Evolutionary conservation across 306 rosid species (phyloP), one percentile per base, ranked within the genome.

Genomic region (Nissolia schottii): DNA sequence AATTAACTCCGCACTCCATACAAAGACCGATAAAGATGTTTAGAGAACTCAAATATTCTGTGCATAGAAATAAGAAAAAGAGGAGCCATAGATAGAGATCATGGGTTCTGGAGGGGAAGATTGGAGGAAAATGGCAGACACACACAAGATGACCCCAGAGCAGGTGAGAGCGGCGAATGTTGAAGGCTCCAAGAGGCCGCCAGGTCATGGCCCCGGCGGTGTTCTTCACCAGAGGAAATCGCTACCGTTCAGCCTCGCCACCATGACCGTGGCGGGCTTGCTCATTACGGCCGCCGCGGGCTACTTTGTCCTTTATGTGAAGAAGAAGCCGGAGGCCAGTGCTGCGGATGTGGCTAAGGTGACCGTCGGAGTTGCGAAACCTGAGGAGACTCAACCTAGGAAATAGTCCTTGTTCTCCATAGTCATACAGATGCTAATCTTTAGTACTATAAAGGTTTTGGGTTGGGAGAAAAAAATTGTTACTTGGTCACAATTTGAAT

Each of bases 311-410:
- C 81, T 85, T 5, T 94, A 82, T 49, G 2, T 71, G 20, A 54
- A 45, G 70, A 91, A 89, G 63, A 91, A 94, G 48, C 97, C 95
- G 0, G 86, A 89, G 24, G 96, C 97, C 10, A 51, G 75, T 8
- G 93, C 95, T 2, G 15, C 10, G 6, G 92, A 90, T 49, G 97
- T 93, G 0, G 96, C 84, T 6, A 87, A 71, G 87, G 96, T 89
- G 41, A 29, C 87, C 1, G 43, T 82, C 1, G 93, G 89, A 1
- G 76, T 64, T 9, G 91, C 86, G 1, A 19, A 23, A 0, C 84
- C 92, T 3, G 67, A 82, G 20, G 87, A 87, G 7, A 86, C 97
- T 62, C 79, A 19, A 14, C 92, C 97, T 4, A 75, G 77, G 71
- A 87, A 81, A 74, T 81, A 86, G 22, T 9, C n/a, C n/a, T n/a